Evolutionary conservation across 2,329 filamentous ascomycete genomes (phyloP).

Genomic region (Cladophialophora chaetospira): DNA sequence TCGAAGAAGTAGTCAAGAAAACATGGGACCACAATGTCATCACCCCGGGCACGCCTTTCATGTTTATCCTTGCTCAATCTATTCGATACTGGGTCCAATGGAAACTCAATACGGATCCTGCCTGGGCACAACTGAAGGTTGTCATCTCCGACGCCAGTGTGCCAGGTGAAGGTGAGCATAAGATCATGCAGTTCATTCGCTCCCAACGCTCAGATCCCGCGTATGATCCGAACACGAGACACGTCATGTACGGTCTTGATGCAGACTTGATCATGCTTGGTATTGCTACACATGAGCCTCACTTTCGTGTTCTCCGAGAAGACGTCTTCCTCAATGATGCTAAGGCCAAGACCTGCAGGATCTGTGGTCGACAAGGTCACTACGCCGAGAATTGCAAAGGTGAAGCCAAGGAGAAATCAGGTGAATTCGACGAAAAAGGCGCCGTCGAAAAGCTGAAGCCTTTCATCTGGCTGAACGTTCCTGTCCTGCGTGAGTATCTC

Average conservation of each 20-base stretch:
- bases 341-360: conserved; percentile 76
- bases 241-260: conserved; percentile 97
- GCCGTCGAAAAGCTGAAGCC: conserved; percentile 74
- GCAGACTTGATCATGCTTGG: conserved; percentile 99
- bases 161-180: conserved; percentile 96
- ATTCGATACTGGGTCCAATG: conserved; percentile 96
- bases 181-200: conserved; percentile 98
- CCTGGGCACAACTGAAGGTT: conserved; percentile 93
- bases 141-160: conserved; percentile 98
- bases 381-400: conserved; percentile 84
- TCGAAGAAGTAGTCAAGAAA: conserved; percentile 71
- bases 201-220: conserved; percentile 88
- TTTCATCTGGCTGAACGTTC: conserved; percentile 97
- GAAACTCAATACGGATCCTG: conserved; percentile 94
- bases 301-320: conserved; percentile 93
- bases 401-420: conserved; percentile 73
- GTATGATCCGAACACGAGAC: conserved; percentile 93
- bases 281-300: conserved; percentile 92
- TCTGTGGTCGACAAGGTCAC: conserved; percentile 92
- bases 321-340: conserved; percentile 93
- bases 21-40: conserved; percentile 90
- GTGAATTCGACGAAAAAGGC: conserved; percentile 80
- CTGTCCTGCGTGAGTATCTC: conserved; percentile 87
- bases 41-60: conserved; percentile 96
- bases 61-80: conserved; percentile 89